A percentile compares a stretch with the other conserved stretches of the same genome.
These are phyloP conservation scores for Tetraselmis chui DNA, from an alignment of 139 green algal genomes.

Conservation along the genomic window DNA sequence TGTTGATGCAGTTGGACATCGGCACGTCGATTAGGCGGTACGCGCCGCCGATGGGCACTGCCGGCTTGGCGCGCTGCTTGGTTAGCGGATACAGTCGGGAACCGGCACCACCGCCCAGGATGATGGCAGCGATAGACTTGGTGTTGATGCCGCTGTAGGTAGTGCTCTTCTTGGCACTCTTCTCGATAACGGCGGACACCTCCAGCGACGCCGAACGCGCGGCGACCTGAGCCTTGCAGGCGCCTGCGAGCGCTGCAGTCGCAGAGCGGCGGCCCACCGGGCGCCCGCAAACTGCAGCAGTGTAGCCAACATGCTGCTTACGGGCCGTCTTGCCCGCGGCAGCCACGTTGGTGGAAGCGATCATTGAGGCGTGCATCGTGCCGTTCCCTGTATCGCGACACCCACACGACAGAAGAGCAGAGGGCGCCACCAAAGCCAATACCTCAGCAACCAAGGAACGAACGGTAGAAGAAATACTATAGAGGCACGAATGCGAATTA, in stretches of 20 bases:
- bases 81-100: conserved; percentile 89
- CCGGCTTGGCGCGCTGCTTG: conserved; percentile 86
- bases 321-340: too few species aligned
- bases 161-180: neutral
- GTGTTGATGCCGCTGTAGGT: neutral
- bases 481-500: too few species aligned
- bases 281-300: neutral
- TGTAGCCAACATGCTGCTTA: neutral
- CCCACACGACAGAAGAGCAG: neutral
- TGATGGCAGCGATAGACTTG: conserved; percentile 59
- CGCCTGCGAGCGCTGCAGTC: neutral
- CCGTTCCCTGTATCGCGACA: neutral
- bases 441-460: neutral
- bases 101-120: conserved; percentile 85
- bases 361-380: neutral
- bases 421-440: neutral
- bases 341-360: neutral
- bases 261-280: neutral
- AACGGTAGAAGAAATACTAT: neutral
- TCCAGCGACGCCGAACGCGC: neutral
- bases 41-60: conserved; percentile 94
- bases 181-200: neutral
- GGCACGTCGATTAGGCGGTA: conserved; percentile 99
- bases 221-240: too few species aligned
- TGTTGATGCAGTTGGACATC: conserved; percentile 99